Conservation (phyloP, 345 rosid species). For the Rhodamnia rubescens region DNA sequence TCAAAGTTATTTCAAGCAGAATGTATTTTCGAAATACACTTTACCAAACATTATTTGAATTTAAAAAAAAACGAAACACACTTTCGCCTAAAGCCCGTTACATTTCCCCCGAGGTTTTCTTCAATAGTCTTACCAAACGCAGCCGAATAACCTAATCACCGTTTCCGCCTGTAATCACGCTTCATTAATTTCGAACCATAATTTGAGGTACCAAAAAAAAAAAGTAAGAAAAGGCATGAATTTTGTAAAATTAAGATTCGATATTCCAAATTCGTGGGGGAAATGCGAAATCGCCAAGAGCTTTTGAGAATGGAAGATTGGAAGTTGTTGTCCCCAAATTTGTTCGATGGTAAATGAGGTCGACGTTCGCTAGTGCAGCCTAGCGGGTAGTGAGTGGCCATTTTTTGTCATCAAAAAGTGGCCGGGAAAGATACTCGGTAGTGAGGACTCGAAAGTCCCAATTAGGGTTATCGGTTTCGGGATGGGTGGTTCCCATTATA, state of each 20-base stretch:
- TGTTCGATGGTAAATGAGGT: background rate
- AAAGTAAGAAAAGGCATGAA: background rate
- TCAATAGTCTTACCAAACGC: too few relatives aligned
- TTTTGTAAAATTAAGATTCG: background rate
- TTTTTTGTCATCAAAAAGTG: background rate
- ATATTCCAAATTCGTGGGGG: too few relatives aligned
- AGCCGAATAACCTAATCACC: background rate
- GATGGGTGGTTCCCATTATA: too few relatives aligned
- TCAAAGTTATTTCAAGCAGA: background rate
- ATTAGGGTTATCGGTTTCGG: too few relatives aligned
- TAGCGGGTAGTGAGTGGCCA: background rate
- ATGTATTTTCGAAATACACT: too few relatives aligned
- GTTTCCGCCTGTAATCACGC: background rate
- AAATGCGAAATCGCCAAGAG: background rate
- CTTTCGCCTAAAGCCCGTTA: too few relatives aligned
- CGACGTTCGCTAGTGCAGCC: background rate
- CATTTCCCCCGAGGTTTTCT: too few relatives aligned
- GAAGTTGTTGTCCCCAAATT: background rate
- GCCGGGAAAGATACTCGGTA: background rate
- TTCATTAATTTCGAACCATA: background rate
- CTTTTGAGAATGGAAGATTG: background rate
- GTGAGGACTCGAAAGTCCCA: background rate
- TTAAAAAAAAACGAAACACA: too few relatives aligned
- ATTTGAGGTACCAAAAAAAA: background rate
- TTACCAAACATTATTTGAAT: too few relatives aligned